Conservation (phyloP, 169 alveolate genomes). For the Eimeria sp. region DNA sequence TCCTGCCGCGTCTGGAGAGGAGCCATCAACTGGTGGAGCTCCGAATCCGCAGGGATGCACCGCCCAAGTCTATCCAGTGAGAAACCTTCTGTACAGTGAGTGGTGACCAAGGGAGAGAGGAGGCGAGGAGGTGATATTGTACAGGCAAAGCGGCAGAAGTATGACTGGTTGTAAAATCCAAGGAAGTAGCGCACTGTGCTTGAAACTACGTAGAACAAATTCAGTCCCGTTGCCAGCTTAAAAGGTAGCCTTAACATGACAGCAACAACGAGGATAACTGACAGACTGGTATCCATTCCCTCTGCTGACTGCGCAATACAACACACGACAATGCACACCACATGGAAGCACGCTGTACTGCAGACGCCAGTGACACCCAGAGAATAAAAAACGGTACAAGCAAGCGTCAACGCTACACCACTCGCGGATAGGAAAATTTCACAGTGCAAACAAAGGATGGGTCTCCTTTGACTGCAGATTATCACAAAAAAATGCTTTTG, state of each 20-base stretch:
- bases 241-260: conserved; percentile 76
- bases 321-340: neutral
- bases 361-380: neutral
- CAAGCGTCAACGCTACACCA: neutral
- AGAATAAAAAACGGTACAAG: neutral
- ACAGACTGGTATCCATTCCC: conserved; percentile 53
- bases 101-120: neutral
- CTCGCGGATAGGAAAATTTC: neutral
- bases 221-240: conserved; percentile 51
- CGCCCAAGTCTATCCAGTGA: conserved; percentile 38
- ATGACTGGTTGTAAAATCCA: conserved; percentile 67
- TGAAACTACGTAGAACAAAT: conserved; percentile 21
- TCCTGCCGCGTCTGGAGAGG: conserved; percentile 56
- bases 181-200: conserved; percentile 69
- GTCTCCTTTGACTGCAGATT: neutral
- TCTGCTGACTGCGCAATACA: conserved; percentile 49
- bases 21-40: conserved; percentile 29
- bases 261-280: conserved; percentile 56
- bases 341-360: neutral
- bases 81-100: conserved; percentile 43
- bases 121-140: conserved; percentile 52
- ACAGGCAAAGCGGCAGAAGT: conserved; percentile 72
- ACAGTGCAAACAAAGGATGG: neutral
- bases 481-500: neutral
- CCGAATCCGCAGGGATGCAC: conserved; percentile 16